Conservation (phyloP, 225 moss, liverwort and hornwort genomes). For the Neckera pumila region DNA sequence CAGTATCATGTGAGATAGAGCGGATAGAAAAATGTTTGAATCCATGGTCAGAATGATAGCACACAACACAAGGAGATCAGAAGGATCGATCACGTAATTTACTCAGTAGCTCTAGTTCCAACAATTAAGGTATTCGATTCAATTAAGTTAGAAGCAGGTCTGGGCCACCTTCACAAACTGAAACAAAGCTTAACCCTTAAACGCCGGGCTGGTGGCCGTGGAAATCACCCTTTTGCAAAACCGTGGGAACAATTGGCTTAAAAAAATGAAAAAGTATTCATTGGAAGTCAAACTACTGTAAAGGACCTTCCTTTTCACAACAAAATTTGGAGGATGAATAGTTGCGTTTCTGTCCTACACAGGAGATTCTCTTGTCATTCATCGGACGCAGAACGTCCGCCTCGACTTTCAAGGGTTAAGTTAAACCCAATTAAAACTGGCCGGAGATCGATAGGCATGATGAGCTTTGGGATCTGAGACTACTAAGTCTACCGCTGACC, state of each 20-base stretch:
- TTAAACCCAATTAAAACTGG: background rate
- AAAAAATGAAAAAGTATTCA: too few species aligned
- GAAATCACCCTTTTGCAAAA: too few species aligned
- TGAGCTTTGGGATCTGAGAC: background rate
- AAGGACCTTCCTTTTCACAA: too few species aligned
- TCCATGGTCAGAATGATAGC: background rate
- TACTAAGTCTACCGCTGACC: too few species aligned
- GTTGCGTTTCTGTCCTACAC: too few species aligned
- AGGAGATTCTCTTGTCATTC: too few species aligned
- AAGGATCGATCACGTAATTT: background rate
- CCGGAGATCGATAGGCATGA: background rate
- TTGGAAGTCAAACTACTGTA: too few species aligned
- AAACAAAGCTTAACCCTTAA: background rate
- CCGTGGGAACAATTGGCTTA: too few species aligned
- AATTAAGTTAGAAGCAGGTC: background rate
- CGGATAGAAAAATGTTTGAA: background rate
- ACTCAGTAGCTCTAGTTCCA: background rate
- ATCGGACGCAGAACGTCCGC: too few species aligned
- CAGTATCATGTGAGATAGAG: background rate
- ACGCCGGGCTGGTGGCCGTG: too few species aligned
- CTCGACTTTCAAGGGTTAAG: too few species aligned
- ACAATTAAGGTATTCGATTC: background rate
- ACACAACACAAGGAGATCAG: background rate
- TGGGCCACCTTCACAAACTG: background rate
- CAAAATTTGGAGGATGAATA: too few species aligned